Base-by-base conservation (phyloP, 148 eudicot species). In the Rhododendron ferrugineum region DNA sequence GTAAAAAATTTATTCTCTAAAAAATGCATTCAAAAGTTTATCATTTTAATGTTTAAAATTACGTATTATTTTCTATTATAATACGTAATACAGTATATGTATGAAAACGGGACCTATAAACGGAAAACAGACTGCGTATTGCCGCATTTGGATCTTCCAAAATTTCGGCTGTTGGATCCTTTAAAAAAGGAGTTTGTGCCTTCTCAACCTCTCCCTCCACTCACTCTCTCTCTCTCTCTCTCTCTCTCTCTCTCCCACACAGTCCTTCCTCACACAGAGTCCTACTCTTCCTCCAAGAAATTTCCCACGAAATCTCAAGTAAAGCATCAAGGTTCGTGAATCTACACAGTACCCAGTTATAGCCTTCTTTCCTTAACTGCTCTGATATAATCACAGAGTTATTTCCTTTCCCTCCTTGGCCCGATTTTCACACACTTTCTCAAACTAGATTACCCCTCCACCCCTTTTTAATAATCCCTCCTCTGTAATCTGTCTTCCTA, bases 91-190 rank as follows among this genome's bases (percentile, higher is more conserved):
- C n/a, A n/a, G 2, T 1, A 75, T 22, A 42, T 16, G 14, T 11
- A 44, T 3, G 23, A 20, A 73, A 68, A 64, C 75, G 66, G 76
- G 70, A 7, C 11, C 30, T 62, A 83, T 30, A 89, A 84, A 54
- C 37, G 83, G 64, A 40, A 78, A 52, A 78, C 44, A 40, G 80
- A 5, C 32, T 81, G 75, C 15, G 82, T 70, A 42, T 58, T 56
- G 62, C 62, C 70, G 28, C 70, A n/a, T 64, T 62, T 64, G 30
- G 28, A 64, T 64, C 70, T 88, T 47, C 88, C 86, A 85, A 86
- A 40, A 40, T 88, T 85, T 88, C 86, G 86, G 87, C 91, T 73
- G 85, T 28, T 83, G 87, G 87, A 90, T 86, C 92, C 91, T 90
- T 89, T 90, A 87, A 84, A 85, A 84, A 78, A 83, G 83, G 80